These are phyloP conservation scores for Bolboschoenus planiculmis DNA, from an alignment of 176 grass and related monocot genomes.

Conservation along the genomic window DNA sequence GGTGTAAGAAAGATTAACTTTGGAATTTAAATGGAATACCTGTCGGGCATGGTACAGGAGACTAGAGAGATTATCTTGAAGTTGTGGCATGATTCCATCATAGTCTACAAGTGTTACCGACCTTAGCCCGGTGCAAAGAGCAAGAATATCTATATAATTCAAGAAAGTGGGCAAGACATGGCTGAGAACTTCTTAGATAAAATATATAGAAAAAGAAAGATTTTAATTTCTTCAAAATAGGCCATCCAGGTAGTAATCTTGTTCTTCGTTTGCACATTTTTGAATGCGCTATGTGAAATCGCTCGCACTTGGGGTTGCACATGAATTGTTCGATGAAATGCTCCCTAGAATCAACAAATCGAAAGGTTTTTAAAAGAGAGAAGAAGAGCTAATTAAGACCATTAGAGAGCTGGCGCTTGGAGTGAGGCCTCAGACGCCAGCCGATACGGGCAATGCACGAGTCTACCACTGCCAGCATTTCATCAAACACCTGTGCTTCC, in stretches of 20 bases:
- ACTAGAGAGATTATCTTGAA: slow-evolving; percentile 31
- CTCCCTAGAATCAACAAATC: neutral
- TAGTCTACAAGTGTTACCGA: slow-evolving; percentile 33
- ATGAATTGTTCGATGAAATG: neutral
- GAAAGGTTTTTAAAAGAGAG: neutral
- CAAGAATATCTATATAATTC: slow-evolving; percentile 30
- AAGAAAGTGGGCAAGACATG: neutral
- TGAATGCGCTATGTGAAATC: neutral
- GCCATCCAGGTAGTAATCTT: neutral
- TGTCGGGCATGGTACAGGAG: slow-evolving; percentile 29
- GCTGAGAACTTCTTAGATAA: neutral
- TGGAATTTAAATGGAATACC: neutral
- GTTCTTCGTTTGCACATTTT: neutral
- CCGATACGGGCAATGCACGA: slow-evolving; percentile 1
- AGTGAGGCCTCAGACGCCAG: slow-evolving; percentile 21
- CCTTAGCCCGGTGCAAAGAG: slow-evolving; percentile 37
- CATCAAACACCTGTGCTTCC: slow-evolving; percentile 15
- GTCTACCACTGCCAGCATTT: slow-evolving; percentile 12
- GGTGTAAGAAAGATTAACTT: neutral
- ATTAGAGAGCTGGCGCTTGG: slow-evolving; percentile 12
- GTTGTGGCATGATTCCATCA: slow-evolving; percentile 39
- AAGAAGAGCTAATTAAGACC: neutral
- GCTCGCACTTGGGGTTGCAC: neutral
- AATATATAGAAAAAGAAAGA: neutral
- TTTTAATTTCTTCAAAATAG: neutral